Evolutionary conservation across 768 basidiomycete species (phyloP).

Genomic region (Nidularia pulvinata): DNA sequence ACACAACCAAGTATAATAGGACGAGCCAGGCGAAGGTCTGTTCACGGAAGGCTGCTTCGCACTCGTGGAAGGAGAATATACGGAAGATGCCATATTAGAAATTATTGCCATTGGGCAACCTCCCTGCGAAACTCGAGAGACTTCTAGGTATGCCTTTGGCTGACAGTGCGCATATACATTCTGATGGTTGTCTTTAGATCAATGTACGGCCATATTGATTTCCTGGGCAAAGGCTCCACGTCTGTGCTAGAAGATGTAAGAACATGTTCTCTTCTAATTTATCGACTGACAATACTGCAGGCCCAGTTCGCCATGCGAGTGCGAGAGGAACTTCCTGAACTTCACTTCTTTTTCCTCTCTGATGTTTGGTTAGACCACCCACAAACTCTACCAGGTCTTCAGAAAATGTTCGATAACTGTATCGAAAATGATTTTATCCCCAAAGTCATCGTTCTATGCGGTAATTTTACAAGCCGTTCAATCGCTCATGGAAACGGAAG

Average conservation of each 20-base stretch:
- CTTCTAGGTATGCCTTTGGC: constrained; percentile 59
- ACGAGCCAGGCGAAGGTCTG: constrained; percentile 92
- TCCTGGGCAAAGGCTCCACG: constrained; percentile 92
- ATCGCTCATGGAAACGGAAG: constrained; percentile 77
- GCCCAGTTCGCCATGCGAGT: constrained; percentile 61
- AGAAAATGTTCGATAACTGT: constrained; percentile 88
- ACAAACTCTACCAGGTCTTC: constrained; percentile 75
- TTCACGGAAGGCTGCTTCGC: constrained; percentile 98
- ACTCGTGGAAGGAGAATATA: constrained; percentile 95
- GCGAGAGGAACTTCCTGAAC: constrained; percentile 67
- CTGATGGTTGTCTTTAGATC: constrained; percentile 45
- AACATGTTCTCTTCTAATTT: constrained; percentile 3
- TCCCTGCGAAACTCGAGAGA: constrained; percentile 88
- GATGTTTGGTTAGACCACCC: constrained; percentile 96
- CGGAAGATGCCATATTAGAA: constrained; percentile 83
- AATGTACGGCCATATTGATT: constrained; percentile 96
- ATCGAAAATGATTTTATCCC: constrained; percentile 88
- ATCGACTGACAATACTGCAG: constrained; percentile 31
- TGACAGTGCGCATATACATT: constrained; percentile 2
- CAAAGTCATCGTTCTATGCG: constrained; percentile 88
- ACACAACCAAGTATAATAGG: constrained; percentile 31
- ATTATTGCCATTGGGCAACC: constrained; percentile 97
- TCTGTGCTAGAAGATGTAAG: constrained; percentile 89
- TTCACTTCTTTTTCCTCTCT: constrained; percentile 91
- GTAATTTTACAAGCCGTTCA: constrained; percentile 89